Evolutionary conservation across 1,284 basidiomycete genomes (phyloP), one percentile per base, ranked within the genome.

Genomic region (Naganishia sp.): DNA sequence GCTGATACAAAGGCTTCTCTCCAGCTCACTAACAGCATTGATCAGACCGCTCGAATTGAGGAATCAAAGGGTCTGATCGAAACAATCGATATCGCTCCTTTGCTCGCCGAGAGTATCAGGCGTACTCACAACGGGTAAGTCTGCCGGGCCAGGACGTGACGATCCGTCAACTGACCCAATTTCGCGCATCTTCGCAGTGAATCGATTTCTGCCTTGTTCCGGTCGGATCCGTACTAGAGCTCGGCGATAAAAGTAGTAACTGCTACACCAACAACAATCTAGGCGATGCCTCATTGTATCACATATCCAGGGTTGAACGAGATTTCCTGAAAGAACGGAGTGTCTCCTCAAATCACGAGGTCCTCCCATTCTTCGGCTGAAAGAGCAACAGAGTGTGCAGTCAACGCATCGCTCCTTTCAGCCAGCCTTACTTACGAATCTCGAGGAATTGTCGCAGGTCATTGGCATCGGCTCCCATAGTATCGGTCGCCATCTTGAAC

Each of bases 101-200:
- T 92, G 50, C 89, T 99, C 66, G 91, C 94, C 11, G 95, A 99
- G 83, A 93, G 90, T 74, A 97, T 99, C 71, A 88, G 96, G 54
- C 83, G 95, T 71, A 96, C 94, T 23, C 95, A 99, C 81, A 98
- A 99, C 72, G 95, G 95, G 70, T 77, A 90, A 96, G 82, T 66
- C 32, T 6, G 7, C 18, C 21, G 11, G 2, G 46, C 9, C 15
- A 11, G n/a, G 9, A 28, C 4, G 21, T 52, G 32, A 3, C 35
- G 4, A 11, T 32, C 10, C 15, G 11, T n/a, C 18, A 15, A 43
- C 39, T 42, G 50, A 31, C 6, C 28, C 35, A 9, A 51, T 65
- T 13, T 15, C 50, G 17, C n/a, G 53, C 41, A 17, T 56, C 47
- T 43, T 13, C 25, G 39, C 55, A 68, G 67, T 28, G 67, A 68